Evolutionary conservation across 208 protist species (phyloP).

Genomic region (Acanthamoeba triangularis): DNA sequence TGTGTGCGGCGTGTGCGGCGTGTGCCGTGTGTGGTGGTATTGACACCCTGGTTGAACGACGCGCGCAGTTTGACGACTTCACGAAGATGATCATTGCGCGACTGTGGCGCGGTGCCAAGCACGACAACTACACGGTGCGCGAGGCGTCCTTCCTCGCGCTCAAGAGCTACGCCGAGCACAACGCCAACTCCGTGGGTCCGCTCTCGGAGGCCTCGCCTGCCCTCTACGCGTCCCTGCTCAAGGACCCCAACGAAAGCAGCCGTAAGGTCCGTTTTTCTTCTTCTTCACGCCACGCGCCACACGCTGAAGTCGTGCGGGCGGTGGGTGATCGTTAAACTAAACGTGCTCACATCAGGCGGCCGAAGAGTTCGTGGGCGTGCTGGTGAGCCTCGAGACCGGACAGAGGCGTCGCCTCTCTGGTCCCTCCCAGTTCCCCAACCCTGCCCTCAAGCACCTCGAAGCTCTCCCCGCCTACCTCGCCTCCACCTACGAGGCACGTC

Average conservation of each 20-base stretch:
- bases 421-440: conserved; percentile 64
- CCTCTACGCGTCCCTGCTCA: conserved; percentile 26
- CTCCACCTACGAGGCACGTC: conserved; percentile 29
- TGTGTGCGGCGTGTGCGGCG: too few species aligned
- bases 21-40: background rate
- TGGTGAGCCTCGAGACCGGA: conserved; percentile 49
- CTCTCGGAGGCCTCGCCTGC: conserved; percentile 2
- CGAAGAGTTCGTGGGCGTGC: conserved; percentile 54
- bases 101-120: conserved; percentile 37
- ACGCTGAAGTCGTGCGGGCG: too few species aligned
- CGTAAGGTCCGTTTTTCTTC: background rate
- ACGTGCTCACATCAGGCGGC: background rate
- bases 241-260: conserved; percentile 12
- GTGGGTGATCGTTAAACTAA: background rate
- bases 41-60: too few species aligned
- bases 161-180: conserved; percentile 34
- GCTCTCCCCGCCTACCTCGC: conserved; percentile 21
- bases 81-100: conserved; percentile 41
- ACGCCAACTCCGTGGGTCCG: conserved; percentile 27
- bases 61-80: conserved; percentile 68
- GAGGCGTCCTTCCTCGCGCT: conserved; percentile 66
- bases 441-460: conserved; percentile 62
- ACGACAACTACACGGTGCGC: conserved; percentile 26
- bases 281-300: background rate
- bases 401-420: conserved; percentile 55